Base-by-base conservation (phyloP, 257 asterid species). In the Solanum rostratum region DNA sequence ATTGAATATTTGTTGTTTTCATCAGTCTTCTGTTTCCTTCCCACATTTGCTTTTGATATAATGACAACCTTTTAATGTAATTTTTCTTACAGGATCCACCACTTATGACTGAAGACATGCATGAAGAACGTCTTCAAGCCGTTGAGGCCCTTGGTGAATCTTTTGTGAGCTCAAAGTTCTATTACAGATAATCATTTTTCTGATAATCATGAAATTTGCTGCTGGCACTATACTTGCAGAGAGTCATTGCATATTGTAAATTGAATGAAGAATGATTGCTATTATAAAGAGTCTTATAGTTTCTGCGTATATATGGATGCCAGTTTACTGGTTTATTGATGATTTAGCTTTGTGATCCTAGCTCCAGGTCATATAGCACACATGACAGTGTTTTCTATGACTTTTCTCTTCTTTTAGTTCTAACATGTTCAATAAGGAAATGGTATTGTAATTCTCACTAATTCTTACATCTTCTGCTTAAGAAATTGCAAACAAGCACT, bases 51-150 rank as follows among this genome's bases (percentile, higher is more conserved):
- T 20, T 71, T 12, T 41, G 33, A 16, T 41, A 71, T 71, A n/a
- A 6, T 41, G 19, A 6, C 54, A 71, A 43, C 70, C 20, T 46
- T 73, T 65, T 53, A 4, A 30, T 30, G 66, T 83, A 12, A 66
- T 55, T 27, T 33, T 81, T 85, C 22, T 89, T 86, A 86, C 86
- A 95, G 98, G 97, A 95, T 30, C 95, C 97, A 81, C 98, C 97
- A 85, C 98, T 90, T 54, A 94, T 95, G 98, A 95, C 98, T 80
- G 98, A 95, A 90, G 98, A 95, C 87, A 94, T 95, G 97, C 98
- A 95, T 53, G 98, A 95, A 88, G 98, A 95, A 91, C 93, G 98
- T 78, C 89, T 93, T 65, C 93, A 86, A 82, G 98, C 98, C 70
- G 96, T 94, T 85, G 95, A 91, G 88, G 98, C 95, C 83, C 90